A percentile compares a stretch with the other conserved stretches of the same genome.
Conservation (phyloP, 2,329 filamentous ascomycete species). For the Phialophora expanda region DNA sequence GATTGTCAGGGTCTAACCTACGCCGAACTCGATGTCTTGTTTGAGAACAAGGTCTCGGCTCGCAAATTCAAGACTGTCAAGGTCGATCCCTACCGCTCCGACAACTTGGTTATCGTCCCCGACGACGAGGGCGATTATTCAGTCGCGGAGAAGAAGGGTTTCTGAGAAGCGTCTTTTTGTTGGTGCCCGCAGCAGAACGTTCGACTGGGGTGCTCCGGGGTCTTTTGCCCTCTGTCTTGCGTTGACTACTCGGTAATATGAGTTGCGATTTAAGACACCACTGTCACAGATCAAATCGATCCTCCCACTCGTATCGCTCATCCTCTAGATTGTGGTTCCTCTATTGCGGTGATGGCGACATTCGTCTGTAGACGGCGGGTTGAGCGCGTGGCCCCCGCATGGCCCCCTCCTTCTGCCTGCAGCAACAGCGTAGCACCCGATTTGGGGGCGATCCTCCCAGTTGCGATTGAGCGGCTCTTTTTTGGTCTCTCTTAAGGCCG, state of each 20-base stretch:
- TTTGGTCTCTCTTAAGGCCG: too few relatives aligned
- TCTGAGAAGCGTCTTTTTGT: conserved; percentile 8
- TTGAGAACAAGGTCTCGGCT: conserved; percentile 48
- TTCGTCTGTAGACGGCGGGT: too few relatives aligned
- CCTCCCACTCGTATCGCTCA: too few relatives aligned
- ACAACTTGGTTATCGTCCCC: conserved; percentile 38
- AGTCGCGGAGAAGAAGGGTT: conserved; percentile 36
- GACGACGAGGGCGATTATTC: conserved; percentile 35
- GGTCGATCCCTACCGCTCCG: conserved; percentile 43
- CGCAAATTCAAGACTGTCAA: conserved; percentile 47
- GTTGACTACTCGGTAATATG: background rate
- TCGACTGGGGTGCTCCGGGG: background rate
- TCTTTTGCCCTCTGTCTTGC: background rate
- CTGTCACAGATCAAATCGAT: background rate
- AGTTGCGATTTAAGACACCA: background rate
- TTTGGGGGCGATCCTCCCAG: too few relatives aligned
- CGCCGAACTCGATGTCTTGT: conserved; percentile 51
- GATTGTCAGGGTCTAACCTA: conserved; percentile 47
- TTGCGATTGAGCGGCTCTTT: too few relatives aligned
- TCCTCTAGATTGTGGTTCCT: too few relatives aligned
- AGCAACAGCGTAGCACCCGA: too few relatives aligned
- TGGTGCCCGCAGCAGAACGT: background rate
- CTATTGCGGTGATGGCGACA: too few relatives aligned
- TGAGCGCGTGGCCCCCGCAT: too few relatives aligned
- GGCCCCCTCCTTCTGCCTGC: too few relatives aligned